Evolutionary conservation across 805 yeast species (phyloP), one percentile per base, ranked within the genome.

Genomic region (Limtongozyma cylindracea): DNA sequence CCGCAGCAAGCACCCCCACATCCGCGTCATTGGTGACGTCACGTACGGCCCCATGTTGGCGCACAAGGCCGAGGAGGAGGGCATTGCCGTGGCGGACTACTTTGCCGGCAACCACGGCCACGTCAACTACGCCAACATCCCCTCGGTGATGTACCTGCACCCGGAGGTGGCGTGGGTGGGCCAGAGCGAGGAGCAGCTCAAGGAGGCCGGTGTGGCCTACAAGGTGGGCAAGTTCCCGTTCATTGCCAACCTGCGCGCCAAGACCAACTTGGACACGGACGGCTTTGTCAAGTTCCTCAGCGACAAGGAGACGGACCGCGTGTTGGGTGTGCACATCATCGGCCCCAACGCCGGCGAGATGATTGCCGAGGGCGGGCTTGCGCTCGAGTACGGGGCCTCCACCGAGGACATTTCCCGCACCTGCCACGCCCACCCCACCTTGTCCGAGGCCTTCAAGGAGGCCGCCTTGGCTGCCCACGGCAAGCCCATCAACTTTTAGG

Each of bases 151-250:
- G 98, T 88, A 88, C 62, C 71, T 96, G 22, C 94, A 80, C 54
- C 99, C 99, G 31, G 99, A 88, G 59, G 94, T 88, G 35, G 96
- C 96, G 23, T 88, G 98, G 98, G 93, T 76, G 35, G 99, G 99
- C 37, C 76, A 76, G 53, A 74, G 68, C 41, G 99, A 88, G 56
- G 70, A 82, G 56, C 82, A 82, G 53, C 63, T 82, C 46, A 82
- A 84, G 61, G 82, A 62, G 36, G 78, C 78, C 37, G 94, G 94
- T 36, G 66, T 80, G 48, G 61, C 70, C 37, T 88, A 73, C 65
- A 82, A 72, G 51, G 63, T 74, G 29, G 99, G 99, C 45, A 88
- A 88, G 56, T 88, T 84, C 80, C 93, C 96, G 47, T 88, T 88
- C 59, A 61, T 78, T 40, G 99, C 99, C 38, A 88, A 88, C 67